Percentiles rank a stretch among this genome's conserved stretches.
Conservation (phyloP, 225 moss, liverwort and hornwort species). For the Thuidium tamariscinum region DNA sequence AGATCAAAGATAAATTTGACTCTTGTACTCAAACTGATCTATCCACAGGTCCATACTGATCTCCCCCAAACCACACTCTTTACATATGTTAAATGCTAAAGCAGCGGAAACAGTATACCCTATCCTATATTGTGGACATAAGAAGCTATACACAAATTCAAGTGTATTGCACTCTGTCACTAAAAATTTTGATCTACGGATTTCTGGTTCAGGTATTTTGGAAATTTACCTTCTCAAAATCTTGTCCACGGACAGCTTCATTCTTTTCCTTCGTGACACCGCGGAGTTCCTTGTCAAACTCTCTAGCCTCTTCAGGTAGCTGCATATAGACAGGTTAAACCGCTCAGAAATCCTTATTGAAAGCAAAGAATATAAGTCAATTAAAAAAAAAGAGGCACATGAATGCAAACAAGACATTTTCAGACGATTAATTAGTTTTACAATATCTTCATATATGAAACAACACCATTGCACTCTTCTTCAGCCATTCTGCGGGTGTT, state of each 20-base stretch:
- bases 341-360: not conserved
- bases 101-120: not conserved
- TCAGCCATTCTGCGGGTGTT: not conserved
- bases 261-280: constrained; percentile 90
- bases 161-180: not conserved
- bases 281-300: constrained; percentile 89
- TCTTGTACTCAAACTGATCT: not conserved
- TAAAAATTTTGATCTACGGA: not conserved
- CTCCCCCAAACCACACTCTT: not conserved
- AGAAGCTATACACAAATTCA: not conserved
- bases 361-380: not conserved
- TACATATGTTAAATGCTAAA: not conserved
- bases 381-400: not conserved
- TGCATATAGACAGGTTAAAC: not conserved
- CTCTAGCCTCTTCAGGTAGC: constrained; percentile 94
- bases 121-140: too few species aligned
- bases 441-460: not conserved
- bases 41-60: not conserved
- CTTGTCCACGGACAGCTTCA: constrained; percentile 92
- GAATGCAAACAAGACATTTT: not conserved
- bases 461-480: not conserved
- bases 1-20: not conserved
- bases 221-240: constrained; percentile 80
- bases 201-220: not conserved
- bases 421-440: not conserved